Base-by-base conservation (phyloP, 768 basidiomycete genomes). In the Naematelia aurantialba region DNA sequence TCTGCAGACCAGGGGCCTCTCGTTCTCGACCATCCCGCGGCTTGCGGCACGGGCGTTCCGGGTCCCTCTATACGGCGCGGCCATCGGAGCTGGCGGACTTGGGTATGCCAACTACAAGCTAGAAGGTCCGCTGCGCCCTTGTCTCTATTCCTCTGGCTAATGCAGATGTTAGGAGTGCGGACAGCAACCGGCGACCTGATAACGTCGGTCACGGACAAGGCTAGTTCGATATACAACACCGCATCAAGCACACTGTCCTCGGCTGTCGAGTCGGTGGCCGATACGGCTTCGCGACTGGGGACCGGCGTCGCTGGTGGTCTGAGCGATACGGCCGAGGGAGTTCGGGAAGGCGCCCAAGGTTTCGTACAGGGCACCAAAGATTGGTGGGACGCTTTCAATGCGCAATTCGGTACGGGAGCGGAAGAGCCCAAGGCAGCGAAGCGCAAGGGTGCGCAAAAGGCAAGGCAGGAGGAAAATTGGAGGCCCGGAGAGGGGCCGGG, bases 81-180 rank as follows among this genome's bases (percentile, higher is more conserved):
- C 90, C 1, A 83, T 93, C 24, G 93, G 93, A 3, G 92, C 88
- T 0, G 93, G 93, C 10, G 87, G 90, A 0, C 79, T 94, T 57
- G 90, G 89, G 3, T 98, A 96, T 78, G 93, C 91, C 21, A 92
- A 94, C 76, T 94, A 94, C 81, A 92, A 92, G 79, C 87, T 94
- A 69, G 93, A 98, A 81, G 90, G 93, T 91, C 61, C 65, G 83
- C 77, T n/a, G n/a, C 1, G 12, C 17, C 0, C 21, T 50, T 47
- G 25, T 47, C 4, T 55, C 25, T 48, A 2, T 19, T 14, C 1
- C 14, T 48, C 27, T 19, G 51, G 19, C 52, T 52, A 30, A 52
- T 42, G 3, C 12, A 31, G 29, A 39, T 39, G n/a, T 2, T 39
- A 76, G 75, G 74, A 24, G 70, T 88, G 2, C 81, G 90, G 57